phyloP scores from a whole-genome alignment of 257 asterid genomes.

The Orobanche coerulescens region DNA sequence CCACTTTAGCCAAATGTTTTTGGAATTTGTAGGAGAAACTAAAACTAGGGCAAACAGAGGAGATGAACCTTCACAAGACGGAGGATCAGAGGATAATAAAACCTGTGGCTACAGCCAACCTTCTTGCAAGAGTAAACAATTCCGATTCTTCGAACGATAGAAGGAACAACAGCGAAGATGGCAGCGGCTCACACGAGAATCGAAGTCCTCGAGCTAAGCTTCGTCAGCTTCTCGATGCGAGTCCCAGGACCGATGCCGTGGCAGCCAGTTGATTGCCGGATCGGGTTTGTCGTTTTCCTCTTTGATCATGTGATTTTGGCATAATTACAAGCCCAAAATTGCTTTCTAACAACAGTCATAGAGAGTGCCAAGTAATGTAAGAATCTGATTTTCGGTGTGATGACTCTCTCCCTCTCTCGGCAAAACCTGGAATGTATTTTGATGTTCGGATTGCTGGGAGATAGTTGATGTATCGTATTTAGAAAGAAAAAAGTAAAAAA shows the following conservation, averaged over 20 bases:
- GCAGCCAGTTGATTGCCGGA: conserved; percentile 60
- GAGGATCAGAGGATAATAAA: conserved; percentile 38
- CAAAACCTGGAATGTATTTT: conserved; percentile 56
- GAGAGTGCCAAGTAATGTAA: conserved; percentile 26
- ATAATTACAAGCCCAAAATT: conserved; percentile 56
- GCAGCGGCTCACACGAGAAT: conserved; percentile 37
- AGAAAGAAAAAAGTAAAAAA: not conserved
- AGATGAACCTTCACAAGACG: conserved; percentile 27
- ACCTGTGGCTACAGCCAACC: conserved; percentile 70
- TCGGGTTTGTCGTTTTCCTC: not conserved
- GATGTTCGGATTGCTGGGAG: conserved; percentile 43
- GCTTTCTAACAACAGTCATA: conserved; percentile 53
- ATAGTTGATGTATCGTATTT: conserved; percentile 21
- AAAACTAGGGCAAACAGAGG: conserved; percentile 33
- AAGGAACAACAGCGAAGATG: conserved; percentile 28
- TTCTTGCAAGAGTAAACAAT: conserved; percentile 78
- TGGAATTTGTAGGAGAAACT: conserved; percentile 56
- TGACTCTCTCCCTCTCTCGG: conserved; percentile 30
- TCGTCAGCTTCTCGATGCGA: conserved; percentile 68
- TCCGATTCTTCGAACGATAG: conserved; percentile 32
- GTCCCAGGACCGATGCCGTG: conserved; percentile 72
- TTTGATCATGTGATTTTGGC: conserved; percentile 51
- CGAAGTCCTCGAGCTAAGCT: conserved; percentile 58
- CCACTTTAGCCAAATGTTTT: no score
- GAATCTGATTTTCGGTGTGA: conserved; percentile 25